Conservation (phyloP, 1,284 basidiomycete species). For the Schizopora paradoxa region DNA sequence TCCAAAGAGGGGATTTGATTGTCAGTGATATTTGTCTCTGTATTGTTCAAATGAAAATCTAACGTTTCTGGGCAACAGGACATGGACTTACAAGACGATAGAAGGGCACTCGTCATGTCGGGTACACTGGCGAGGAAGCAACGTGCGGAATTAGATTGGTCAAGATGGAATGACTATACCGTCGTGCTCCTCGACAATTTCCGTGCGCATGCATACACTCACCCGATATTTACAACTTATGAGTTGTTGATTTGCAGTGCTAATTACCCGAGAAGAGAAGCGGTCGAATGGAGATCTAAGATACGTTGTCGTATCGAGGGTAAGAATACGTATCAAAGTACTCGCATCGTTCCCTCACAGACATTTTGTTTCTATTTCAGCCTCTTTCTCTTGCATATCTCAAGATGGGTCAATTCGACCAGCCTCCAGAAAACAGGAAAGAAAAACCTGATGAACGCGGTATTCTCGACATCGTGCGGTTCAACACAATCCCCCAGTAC, state of each 20-base stretch:
- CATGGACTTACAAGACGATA: conserved; percentile 71
- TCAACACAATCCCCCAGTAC: conserved; percentile 48
- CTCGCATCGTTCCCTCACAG: background rate
- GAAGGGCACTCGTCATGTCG: conserved; percentile 61
- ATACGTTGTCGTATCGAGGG: conserved; percentile 58
- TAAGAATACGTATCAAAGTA: conserved; percentile 30
- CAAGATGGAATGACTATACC: conserved; percentile 60
- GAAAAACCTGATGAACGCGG: conserved; percentile 53
- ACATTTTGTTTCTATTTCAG: conserved; percentile 31
- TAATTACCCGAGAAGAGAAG: conserved; percentile 58
- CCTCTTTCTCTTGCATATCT: conserved; percentile 74
- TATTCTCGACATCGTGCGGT: conserved; percentile 51
- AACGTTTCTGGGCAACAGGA: conserved; percentile 42
- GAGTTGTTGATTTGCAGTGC: conserved; percentile 35
- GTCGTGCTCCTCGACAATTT: conserved; percentile 75
- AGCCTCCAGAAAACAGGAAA: conserved; percentile 51
- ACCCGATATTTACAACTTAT: too few relatives aligned
- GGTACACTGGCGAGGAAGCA: conserved; percentile 50
- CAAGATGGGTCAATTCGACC: conserved; percentile 59
- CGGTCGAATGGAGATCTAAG: conserved; percentile 41
- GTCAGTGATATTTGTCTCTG: conserved; percentile 36
- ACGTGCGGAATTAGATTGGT: conserved; percentile 53
- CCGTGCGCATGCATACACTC: conserved; percentile 39
- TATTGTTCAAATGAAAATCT: conserved; percentile 9
- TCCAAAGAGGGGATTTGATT: conserved; percentile 72